A percentile compares a stretch with the other conserved stretches of the same genome.
Conservation (phyloP, 2,329 filamentous ascomycete species). For the Verticillium longisporum region DNA sequence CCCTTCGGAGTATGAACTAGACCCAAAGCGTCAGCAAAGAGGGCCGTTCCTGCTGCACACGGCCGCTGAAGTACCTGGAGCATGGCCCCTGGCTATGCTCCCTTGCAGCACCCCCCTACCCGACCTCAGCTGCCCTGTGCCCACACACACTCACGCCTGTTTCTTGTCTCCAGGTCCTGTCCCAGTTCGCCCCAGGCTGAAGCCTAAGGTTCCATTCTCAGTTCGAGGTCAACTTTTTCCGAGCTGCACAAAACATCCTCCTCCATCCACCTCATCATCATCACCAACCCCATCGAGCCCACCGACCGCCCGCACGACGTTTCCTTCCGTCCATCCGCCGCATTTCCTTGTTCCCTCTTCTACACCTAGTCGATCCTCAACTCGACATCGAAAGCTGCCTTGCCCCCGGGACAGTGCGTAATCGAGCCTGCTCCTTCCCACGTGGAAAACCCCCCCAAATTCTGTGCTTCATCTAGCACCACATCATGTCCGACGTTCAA, state of each 20-base stretch:
- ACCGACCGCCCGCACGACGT: conserved; percentile 14
- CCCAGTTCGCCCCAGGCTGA: neutral
- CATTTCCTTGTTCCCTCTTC: conserved; percentile 13
- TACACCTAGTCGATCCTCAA: conserved; percentile 18
- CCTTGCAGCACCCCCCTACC: conserved; percentile 1
- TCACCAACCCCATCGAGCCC: conserved; percentile 11
- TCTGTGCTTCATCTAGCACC: conserved; percentile 12
- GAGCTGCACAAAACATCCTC: conserved; percentile 13
- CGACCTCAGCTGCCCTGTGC: conserved; percentile 10
- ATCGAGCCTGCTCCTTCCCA: conserved; percentile 9
- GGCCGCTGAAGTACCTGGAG: neutral
- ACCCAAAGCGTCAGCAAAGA: neutral
- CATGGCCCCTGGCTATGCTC: conserved; percentile 3
- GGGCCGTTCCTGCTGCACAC: neutral
- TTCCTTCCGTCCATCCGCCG: conserved; percentile 16
- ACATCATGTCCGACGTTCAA: conserved; percentile 85
- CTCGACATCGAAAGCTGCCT: conserved; percentile 10
- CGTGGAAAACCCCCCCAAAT: conserved; percentile 10
- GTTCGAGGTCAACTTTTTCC: conserved; percentile 9
- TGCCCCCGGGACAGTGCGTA: conserved; percentile 10
- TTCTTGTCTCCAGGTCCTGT: neutral
- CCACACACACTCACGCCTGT: neutral
- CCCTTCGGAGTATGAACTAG: neutral
- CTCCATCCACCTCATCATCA: conserved; percentile 14
- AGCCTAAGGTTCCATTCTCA: conserved; percentile 1